Conservation (phyloP, 768 basidiomycete genomes). For the Agaricus blazei region DNA sequence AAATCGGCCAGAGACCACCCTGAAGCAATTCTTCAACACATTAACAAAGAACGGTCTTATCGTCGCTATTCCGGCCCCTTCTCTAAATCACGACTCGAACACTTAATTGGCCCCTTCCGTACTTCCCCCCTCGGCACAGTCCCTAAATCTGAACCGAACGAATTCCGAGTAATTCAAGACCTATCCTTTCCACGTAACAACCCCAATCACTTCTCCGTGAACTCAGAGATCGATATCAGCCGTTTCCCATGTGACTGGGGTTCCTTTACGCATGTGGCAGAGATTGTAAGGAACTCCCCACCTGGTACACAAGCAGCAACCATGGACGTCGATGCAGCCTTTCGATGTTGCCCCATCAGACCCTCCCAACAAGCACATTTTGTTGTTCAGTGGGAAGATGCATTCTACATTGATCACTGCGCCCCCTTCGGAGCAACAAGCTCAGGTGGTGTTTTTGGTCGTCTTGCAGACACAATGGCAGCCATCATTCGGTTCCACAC, state of each 20-base stretch:
- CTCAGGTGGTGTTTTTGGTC: slow-evolving; percentile 26
- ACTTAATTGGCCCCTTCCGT: slow-evolving; percentile 33
- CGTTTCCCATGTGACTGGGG: slow-evolving; percentile 23
- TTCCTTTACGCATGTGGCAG: slow-evolving; percentile 11
- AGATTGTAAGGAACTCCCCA: slow-evolving; percentile 19
- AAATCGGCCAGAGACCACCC: slow-evolving; percentile 13
- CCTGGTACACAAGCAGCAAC: slow-evolving; percentile 27
- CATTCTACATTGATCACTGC: slow-evolving; percentile 23
- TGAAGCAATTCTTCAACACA: slow-evolving; percentile 11
- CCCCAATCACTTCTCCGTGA: slow-evolving; percentile 21
- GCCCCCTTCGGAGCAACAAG: slow-evolving; percentile 24
- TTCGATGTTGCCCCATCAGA: slow-evolving; percentile 25
- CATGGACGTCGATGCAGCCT: slow-evolving; percentile 33
- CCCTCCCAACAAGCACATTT: slow-evolving; percentile 21
- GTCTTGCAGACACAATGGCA: slow-evolving; percentile 25
- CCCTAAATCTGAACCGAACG: slow-evolving; percentile 23
- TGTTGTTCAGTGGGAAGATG: slow-evolving; percentile 17
- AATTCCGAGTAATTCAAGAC: slow-evolving; percentile 27
- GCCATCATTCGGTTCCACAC: slow-evolving; percentile 12
- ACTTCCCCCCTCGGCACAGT: slow-evolving; percentile 36
- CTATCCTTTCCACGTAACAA: slow-evolving; percentile 22
- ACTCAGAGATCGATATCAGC: slow-evolving; percentile 22
- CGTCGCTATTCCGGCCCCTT: slow-evolving; percentile 16
- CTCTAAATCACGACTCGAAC: slow-evolving; percentile 19
- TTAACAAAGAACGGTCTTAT: slow-evolving; percentile 11